A percentile compares a stretch with the other conserved stretches of the same genome.
phyloP scores from a whole-genome alignment of 495 filamentous ascomycete genomes.

The Hypoxylon cercidicola region DNA sequence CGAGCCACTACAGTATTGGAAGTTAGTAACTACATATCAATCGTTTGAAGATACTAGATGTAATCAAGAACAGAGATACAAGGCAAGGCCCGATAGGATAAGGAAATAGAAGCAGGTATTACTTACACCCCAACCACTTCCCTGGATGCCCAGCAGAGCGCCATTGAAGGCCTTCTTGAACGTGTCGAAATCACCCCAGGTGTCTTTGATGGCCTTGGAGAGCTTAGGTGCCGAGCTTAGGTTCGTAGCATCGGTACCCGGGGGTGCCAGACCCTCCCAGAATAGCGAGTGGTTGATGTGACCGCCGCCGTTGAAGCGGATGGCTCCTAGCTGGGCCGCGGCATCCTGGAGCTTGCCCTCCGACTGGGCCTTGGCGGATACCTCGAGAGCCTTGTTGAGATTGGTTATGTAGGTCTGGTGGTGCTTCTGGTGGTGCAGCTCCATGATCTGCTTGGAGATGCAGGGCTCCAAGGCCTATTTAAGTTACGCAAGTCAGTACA shows the following conservation, averaged over 20 bases:
- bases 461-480: slow-evolving; percentile 80
- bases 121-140: slow-evolving; percentile 73
- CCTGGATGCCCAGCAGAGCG: slow-evolving; percentile 67
- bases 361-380: slow-evolving; percentile 60
- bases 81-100: not conserved
- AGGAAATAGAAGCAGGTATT: not conserved
- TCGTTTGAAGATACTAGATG: not conserved
- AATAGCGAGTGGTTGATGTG: slow-evolving; percentile 94
- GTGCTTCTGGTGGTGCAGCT: slow-evolving; percentile 79
- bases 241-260: slow-evolving; percentile 55
- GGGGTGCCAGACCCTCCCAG: slow-evolving; percentile 91
- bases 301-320: slow-evolving; percentile 93
- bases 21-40: slow-evolving; percentile 12
- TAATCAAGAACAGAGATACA: not conserved
- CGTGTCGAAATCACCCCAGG: slow-evolving; percentile 71
- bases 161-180: slow-evolving; percentile 82
- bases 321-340: slow-evolving; percentile 73
- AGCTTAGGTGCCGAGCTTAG: slow-evolving; percentile 68
- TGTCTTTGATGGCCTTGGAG: slow-evolving; percentile 69
- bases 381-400: slow-evolving; percentile 69
- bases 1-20: slow-evolving; percentile 68
- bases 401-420: slow-evolving; percentile 79
- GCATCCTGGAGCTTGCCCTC: slow-evolving; percentile 65
- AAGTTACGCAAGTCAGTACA: slow-evolving; percentile 20
- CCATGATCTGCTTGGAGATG: slow-evolving; percentile 96